Evolutionary conservation across 1,139 yeast species (phyloP).

Genomic region (Candida gigantensis): DNA sequence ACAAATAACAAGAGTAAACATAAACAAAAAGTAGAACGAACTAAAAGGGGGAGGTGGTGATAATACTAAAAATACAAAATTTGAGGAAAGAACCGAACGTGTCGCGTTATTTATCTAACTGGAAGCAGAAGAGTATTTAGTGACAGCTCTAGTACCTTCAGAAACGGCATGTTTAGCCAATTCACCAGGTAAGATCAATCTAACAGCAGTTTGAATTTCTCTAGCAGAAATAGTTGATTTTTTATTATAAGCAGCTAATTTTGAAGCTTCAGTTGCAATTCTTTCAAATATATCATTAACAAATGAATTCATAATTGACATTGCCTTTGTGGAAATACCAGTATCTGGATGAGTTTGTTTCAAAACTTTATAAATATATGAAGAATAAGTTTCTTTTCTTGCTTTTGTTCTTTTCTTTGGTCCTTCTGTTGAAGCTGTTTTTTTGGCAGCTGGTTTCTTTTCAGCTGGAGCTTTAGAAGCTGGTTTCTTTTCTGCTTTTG

Average conservation of each 20-base stretch:
- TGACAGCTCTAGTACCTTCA: conserved; percentile 99
- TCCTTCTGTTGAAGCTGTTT: conserved; percentile 79
- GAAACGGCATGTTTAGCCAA: conserved; percentile 99
- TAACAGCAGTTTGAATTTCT: conserved; percentile 99
- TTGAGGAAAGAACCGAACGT: no score
- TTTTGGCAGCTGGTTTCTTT: conserved; percentile 95
- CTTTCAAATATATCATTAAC: conserved; percentile 96
- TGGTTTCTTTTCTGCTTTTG: conserved; percentile 97
- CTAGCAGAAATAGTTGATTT: conserved; percentile 98
- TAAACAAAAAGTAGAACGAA: background rate
- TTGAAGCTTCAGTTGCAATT: conserved; percentile 97
- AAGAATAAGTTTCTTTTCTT: conserved; percentile 98
- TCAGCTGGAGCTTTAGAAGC: conserved; percentile 99
- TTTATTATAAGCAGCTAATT: conserved; percentile 99
- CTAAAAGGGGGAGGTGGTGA: no score
- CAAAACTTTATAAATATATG: conserved; percentile 97
- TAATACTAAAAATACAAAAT: no score
- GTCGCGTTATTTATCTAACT: no score
- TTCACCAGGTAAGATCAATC: conserved; percentile 99
- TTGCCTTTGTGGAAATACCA: conserved; percentile 99
- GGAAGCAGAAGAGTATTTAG: conserved; percentile 94
- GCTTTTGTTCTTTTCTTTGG: conserved; percentile 94
- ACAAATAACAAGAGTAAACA: conserved; percentile 1
- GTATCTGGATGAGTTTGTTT: conserved; percentile 99
- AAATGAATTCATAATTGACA: conserved; percentile 98